Percentiles rank a stretch among this genome's conserved stretches.
These are phyloP conservation scores for Sordaria brevicollis DNA, from an alignment of 495 filamentous ascomycete genomes.

Conservation along the genomic window DNA sequence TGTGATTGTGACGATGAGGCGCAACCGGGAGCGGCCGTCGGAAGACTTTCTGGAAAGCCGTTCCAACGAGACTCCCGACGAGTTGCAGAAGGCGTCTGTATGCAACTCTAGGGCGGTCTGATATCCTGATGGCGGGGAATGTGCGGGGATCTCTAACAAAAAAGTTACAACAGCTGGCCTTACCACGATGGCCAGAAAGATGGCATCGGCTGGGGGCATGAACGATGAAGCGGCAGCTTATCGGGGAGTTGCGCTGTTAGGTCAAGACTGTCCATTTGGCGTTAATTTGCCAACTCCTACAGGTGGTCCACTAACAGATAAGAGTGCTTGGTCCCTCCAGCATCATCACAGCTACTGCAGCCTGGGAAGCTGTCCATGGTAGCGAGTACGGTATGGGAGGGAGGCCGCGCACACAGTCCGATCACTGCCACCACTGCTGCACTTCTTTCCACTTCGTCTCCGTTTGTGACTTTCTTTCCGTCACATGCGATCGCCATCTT, in stretches of 20 bases:
- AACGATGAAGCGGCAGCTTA: not conserved
- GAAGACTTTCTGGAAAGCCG: not conserved
- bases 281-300: rapidly evolving
- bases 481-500: not conserved
- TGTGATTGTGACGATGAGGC: not conserved
- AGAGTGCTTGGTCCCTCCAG: not conserved
- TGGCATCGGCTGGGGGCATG: not conserved
- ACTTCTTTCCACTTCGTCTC: not conserved
- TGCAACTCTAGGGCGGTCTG: not conserved
- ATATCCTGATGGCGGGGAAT: not conserved
- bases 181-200: not conserved
- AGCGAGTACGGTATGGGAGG: not conserved
- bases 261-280: not conserved
- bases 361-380: not conserved
- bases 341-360: not conserved
- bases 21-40: not conserved
- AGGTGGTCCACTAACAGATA: not conserved
- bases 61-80: no score
- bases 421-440: not conserved
- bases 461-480: not conserved
- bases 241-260: not conserved
- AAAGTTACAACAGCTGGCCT: not conserved
- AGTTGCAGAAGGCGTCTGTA: not conserved
- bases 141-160: not conserved
- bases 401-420: not conserved